Base-by-base conservation (phyloP, 2,329 filamentous ascomycete genomes). In the Thielaviopsis musarum region DNA sequence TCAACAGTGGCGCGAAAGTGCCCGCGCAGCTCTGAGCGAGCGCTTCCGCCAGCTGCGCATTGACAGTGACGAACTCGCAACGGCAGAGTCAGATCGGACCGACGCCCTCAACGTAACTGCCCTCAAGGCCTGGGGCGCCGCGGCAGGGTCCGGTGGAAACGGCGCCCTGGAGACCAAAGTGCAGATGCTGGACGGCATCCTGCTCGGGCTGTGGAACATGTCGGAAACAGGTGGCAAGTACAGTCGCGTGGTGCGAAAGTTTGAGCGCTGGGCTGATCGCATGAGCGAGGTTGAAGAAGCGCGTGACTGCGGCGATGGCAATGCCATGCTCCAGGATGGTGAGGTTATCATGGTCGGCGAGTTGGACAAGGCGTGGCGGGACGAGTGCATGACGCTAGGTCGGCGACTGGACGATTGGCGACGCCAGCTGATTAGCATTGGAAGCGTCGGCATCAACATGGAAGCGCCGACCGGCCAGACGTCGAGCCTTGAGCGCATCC, bases 241-340 rank as follows among this genome's bases (percentile, higher is more conserved):
- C 64, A 72, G 73, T 13, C 73, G 79, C 21, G 70, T 80, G 0
- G 75, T 81, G 30, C 68, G 74, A 59, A 73, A 71, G 48, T 87
- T 87, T 65, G 82, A 84, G 67, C 71, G 69, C 56, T 87, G 83
- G 83, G 71, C 76, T 7, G 71, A 72, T 10, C 67, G 68, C 58
- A 75, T 75, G 65, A 71, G 71, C 17, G 72, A 73, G n/a, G 72
- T 79, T 28, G 69, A 77, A 51, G 70, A 72, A 28, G 72, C 74
- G 24, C 72, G 78, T 57, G 66, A 67, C 28, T 64, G 66, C 28
- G 68, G 70, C 9, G 71, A 71, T 54, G 67, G 70, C 3, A 67
- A 68, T 6, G 62, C 69, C 3, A 61, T 72, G 0, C 65, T 73
- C 15, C 67, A 66, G 13, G 67, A 67, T 13, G 67, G 69, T 6